These are phyloP conservation scores for Erythrophleum fordii DNA, from an alignment of 306 rosid genomes.

Conservation along the genomic window DNA sequence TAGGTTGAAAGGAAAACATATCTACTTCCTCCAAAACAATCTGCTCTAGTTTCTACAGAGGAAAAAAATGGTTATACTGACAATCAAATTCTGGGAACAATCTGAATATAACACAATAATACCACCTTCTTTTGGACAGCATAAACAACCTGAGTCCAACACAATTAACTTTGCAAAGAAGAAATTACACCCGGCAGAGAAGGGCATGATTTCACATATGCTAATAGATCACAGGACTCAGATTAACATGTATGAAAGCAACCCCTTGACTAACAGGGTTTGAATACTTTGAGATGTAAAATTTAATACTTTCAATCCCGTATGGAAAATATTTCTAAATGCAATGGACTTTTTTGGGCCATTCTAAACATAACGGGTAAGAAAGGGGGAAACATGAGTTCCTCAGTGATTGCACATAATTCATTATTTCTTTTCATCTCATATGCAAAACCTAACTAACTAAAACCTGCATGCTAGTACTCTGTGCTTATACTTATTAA, in stretches of 20 bases:
- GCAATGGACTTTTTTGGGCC: not conserved
- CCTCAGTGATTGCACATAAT: not conserved
- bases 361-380: not conserved
- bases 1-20: conserved; percentile 83
- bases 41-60: conserved; percentile 72
- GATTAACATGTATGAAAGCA: conserved; percentile 2
- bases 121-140: not conserved
- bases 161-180: conserved; percentile 25
- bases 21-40: conserved; percentile 73
- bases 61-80: conserved; percentile 19
- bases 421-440: not conserved
- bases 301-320: not conserved
- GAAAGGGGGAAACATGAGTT: not conserved
- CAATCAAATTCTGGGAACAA: conserved; percentile 19
- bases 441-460: conserved; percentile 11
- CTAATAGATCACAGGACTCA: conserved; percentile 3
- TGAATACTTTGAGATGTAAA: not conserved
- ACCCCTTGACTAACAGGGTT: not conserved
- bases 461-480: conserved; percentile 3
- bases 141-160: conserved; percentile 3
- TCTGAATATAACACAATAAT: not conserved
- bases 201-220: conserved; percentile 4
- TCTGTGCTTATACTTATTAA: not conserved
- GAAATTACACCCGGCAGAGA: not conserved
- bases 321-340: not conserved